phyloP scores from a whole-genome alignment of 768 basidiomycete species.

The Termitomyces sp. region DNA sequence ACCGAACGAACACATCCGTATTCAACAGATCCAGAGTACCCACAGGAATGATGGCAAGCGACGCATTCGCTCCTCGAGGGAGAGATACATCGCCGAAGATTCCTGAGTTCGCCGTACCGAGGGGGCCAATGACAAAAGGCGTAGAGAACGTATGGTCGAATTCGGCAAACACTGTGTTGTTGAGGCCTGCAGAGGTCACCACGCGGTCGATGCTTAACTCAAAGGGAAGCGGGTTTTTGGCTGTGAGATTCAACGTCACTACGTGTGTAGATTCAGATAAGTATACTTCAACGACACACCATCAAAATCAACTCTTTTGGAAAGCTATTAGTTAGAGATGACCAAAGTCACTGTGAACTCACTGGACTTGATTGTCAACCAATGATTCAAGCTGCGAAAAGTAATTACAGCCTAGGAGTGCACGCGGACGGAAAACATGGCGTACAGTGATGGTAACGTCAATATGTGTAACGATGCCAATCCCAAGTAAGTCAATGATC shows the following conservation, averaged over 20 bases:
- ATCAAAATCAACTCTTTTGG: slow-evolving; percentile 29
- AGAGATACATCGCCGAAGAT: slow-evolving; percentile 51
- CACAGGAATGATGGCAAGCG: slow-evolving; percentile 49
- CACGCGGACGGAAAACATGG: too few relatives aligned
- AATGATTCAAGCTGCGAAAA: slow-evolving; percentile 30
- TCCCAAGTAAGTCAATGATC: slow-evolving; percentile 32
- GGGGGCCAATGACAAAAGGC: slow-evolving; percentile 44
- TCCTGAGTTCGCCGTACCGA: slow-evolving; percentile 53
- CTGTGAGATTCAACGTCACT: slow-evolving; percentile 14
- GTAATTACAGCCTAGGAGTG: too few relatives aligned
- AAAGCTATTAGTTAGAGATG: neutral
- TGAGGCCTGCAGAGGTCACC: slow-evolving; percentile 38
- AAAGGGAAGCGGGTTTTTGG: slow-evolving; percentile 36
- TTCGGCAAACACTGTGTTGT: slow-evolving; percentile 48
- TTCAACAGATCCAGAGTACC: slow-evolving; percentile 45
- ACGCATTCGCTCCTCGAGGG: slow-evolving; percentile 40
- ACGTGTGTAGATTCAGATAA: neutral
- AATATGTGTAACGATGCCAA: slow-evolving; percentile 35
- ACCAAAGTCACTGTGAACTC: slow-evolving; percentile 9
- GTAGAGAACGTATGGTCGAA: slow-evolving; percentile 52
- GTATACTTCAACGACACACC: slow-evolving; percentile 15
- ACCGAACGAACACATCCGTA: slow-evolving; percentile 34
- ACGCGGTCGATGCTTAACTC: slow-evolving; percentile 41
- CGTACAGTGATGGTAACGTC: slow-evolving; percentile 32
- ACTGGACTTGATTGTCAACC: slow-evolving; percentile 29